Base-by-base conservation (phyloP, 1,284 basidiomycete species). In the Fomitopsis betulina region DNA sequence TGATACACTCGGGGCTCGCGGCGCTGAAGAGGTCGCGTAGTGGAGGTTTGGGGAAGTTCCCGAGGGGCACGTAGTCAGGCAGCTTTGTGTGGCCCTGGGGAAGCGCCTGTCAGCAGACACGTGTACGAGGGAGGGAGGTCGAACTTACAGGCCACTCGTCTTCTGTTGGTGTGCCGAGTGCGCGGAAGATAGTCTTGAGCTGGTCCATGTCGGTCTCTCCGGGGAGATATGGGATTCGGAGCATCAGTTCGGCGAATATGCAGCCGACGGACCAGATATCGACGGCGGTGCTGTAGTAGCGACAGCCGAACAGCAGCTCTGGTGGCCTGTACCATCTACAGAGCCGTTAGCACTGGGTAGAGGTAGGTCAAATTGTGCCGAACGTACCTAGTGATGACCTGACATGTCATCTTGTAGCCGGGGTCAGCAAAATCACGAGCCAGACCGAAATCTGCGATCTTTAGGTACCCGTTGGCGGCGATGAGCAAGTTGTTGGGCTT, bases 401-500 rank as follows among this genome's bases (percentile, higher is more conserved):
- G 95, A 67, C 89, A 93, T 0, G 97, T 98, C 97, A 99, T 99
- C 70, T 93, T 92, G 67, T 89, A 87, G 0, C 89, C 92, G 25
- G 96, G 93, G 68, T 96, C 94, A 37, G 90, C 90, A 72, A 92
- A 96, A 75, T 99, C 97, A 62, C 97, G 81, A 25, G 97, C 97
- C 8, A 99, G 84, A 84, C 97, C 97, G 72, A 99, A 99, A 86
- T 99, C 97, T 25, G 97, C 97, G 62, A 99, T 86, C 75, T 99
- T 99, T 62, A 99, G 87, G 58, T 94, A 88, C 0, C 97, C 97
- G 53, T 92, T 83, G 0, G 91, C 86, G 0, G 94, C 86, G 58
- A 99, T 93, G 65, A 99, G 86, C 78, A 99, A 83, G 76, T 99
- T 99, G 77, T 98, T 99, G 3, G 97, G 96, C 73, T 99, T 99